Evolutionary conservation across 345 rosid species (phyloP).

Genomic region (Bruguiera gymnorhiza): DNA sequence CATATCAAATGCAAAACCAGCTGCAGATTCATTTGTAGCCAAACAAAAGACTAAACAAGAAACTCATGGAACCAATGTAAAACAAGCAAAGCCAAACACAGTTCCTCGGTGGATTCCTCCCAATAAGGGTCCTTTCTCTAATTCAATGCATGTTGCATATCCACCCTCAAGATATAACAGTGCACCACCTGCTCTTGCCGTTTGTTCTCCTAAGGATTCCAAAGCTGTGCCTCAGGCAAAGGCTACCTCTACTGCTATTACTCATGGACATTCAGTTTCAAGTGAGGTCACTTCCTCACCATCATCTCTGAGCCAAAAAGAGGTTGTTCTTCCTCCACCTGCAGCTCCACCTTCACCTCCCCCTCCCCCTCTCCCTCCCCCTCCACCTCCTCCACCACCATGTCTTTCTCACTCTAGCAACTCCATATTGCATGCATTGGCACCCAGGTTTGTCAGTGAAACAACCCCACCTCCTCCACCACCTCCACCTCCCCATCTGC

Average conservation of each 20-base stretch:
- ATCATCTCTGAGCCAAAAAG: conserved; percentile 29
- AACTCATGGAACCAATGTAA: conserved; percentile 46
- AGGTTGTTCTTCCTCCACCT: conserved; percentile 29
- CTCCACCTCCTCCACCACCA: conserved; percentile 18
- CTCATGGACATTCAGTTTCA: conserved; percentile 26
- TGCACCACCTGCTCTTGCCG: conserved; percentile 69
- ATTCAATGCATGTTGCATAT: conserved; percentile 76
- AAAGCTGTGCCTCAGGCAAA: conserved; percentile 31
- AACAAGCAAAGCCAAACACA: conserved; percentile 69
- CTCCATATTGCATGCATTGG: not conserved
- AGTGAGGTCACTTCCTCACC: conserved; percentile 45
- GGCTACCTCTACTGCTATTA: conserved; percentile 27
- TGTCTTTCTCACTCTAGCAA: not conserved
- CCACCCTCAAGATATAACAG: conserved; percentile 78
- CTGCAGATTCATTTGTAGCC: conserved; percentile 43
- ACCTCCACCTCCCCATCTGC: conserved; percentile 32
- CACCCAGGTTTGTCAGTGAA: not conserved
- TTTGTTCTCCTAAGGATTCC: conserved; percentile 52
- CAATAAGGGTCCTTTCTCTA: conserved; percentile 70
- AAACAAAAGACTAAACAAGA: conserved; percentile 68
- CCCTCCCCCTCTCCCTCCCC: conserved; percentile 19
- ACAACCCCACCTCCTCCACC: conserved; percentile 11
- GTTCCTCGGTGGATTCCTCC: conserved; percentile 85
- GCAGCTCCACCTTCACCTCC: conserved; percentile 26
- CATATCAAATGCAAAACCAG: conserved; percentile 37